Percentiles rank a stretch among this genome's conserved stretches.
Conservation (phyloP, 2,329 filamentous ascomycete genomes). For the Berkeleyomyces rouxiae region DNA sequence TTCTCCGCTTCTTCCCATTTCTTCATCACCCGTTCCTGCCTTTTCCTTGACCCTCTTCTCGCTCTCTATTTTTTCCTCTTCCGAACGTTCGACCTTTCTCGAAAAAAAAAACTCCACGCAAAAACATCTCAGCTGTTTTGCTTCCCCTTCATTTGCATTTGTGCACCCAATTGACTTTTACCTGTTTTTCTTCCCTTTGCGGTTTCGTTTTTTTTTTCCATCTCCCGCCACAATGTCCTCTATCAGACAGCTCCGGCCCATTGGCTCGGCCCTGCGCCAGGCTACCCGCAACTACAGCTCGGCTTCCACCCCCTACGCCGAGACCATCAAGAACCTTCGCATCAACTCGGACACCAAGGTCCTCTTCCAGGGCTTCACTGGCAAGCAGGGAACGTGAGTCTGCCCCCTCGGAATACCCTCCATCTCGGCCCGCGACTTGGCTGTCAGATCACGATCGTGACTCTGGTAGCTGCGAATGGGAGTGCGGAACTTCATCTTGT, state of each 20-base stretch:
- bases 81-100: not conserved
- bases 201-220: not conserved
- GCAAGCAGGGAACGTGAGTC: constrained; percentile 84
- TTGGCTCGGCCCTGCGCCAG: constrained; percentile 51
- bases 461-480: not conserved
- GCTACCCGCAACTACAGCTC: constrained; percentile 59
- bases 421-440: not conserved
- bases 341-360: constrained; percentile 91
- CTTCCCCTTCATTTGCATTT: constrained; percentile 8
- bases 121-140: constrained; percentile 6
- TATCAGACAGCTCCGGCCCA: constrained; percentile 52
- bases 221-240: constrained; percentile 55
- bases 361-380: constrained; percentile 92
- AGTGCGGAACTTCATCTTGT: not conserved
- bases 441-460: not conserved
- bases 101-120: not conserved
- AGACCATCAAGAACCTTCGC: constrained; percentile 71
- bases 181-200: constrained; percentile 11
- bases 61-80: constrained; percentile 3
- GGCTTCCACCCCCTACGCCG: constrained; percentile 48
- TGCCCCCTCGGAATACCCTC: not conserved
- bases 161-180: constrained; percentile 12
- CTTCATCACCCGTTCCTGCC: constrained; percentile 2
- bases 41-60: constrained; percentile 4
- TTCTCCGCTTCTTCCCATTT: constrained; percentile 12